These are phyloP conservation scores for Aspergillus ruber DNA, from an alignment of 2,329 filamentous ascomycete genomes.

Conservation along the genomic window DNA sequence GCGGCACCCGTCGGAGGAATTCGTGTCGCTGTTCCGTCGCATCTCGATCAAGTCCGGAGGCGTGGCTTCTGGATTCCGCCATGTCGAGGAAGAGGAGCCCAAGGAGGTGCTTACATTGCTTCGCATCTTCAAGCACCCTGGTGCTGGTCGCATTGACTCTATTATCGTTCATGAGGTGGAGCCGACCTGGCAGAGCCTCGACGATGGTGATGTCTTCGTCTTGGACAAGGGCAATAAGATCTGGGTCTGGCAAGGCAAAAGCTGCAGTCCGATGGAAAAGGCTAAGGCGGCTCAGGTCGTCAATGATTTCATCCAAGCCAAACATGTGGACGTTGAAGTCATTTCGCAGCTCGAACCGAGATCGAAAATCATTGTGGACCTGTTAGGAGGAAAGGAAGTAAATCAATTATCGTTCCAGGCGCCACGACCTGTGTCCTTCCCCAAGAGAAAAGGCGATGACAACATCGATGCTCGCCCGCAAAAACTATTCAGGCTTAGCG, in stretches of 20 bases:
- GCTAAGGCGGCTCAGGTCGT: conserved; percentile 62
- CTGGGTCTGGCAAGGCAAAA: conserved; percentile 63
- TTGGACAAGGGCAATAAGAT: conserved; percentile 59
- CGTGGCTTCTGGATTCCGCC: conserved; percentile 56
- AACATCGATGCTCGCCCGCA: conserved; percentile 19
- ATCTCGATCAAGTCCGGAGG: conserved; percentile 57
- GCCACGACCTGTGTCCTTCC: conserved; percentile 32
- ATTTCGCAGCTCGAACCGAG: conserved; percentile 52
- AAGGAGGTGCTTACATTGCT: conserved; percentile 49
- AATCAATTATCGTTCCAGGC: conserved; percentile 38
- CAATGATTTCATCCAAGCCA: conserved; percentile 51
- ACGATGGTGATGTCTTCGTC: conserved; percentile 62
- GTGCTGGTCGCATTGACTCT: conserved; percentile 40
- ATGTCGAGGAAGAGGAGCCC: conserved; percentile 49
- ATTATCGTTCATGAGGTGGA: conserved; percentile 60
- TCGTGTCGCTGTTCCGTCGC: conserved; percentile 55
- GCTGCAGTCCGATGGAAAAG: conserved; percentile 63
- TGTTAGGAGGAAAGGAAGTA: conserved; percentile 47
- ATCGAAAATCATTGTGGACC: conserved; percentile 48
- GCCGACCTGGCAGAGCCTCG: conserved; percentile 55
- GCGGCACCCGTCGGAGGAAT: conserved; percentile 52
- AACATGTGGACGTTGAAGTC: conserved; percentile 59
- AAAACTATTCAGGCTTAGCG: conserved; percentile 58
- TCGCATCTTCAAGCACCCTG: conserved; percentile 57
- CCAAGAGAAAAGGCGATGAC: conserved; percentile 13